These are phyloP conservation scores for Amanita thiersii DNA, from an alignment of 768 basidiomycete species.

Conservation along the genomic window DNA sequence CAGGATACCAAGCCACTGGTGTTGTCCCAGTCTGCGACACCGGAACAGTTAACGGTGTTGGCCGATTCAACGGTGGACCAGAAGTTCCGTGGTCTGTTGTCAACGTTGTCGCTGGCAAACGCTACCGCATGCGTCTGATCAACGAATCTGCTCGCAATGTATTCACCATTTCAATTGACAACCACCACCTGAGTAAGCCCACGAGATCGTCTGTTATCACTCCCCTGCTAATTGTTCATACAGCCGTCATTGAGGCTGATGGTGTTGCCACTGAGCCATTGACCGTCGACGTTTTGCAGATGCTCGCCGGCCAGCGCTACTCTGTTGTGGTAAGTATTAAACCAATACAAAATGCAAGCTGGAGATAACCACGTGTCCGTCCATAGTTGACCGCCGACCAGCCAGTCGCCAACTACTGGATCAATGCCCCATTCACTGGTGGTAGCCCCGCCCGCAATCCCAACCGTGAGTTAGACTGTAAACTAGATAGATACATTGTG, in stretches of 20 bases:
- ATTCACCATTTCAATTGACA: constrained; percentile 23
- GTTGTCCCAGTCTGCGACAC: no score
- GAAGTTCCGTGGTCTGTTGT: constrained; percentile 27
- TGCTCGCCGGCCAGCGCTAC: constrained; percentile 40
- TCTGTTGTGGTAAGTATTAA: constrained; percentile 19
- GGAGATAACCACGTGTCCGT: neutral
- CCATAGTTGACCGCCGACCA: constrained; percentile 26
- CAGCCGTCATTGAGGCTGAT: constrained; percentile 27
- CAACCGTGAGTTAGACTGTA: no score
- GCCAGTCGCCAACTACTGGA: constrained; percentile 33
- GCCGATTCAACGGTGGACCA: constrained; percentile 31
- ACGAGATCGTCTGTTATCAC: neutral
- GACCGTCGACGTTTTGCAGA: constrained; percentile 24
- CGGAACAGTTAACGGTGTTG: constrained; percentile 39
- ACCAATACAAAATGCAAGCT: neutral
- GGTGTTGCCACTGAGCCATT: constrained; percentile 18
- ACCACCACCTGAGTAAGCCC: constrained; percentile 10
- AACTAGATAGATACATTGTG: no score
- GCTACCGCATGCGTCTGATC: constrained; percentile 45
- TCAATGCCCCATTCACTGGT: no score
- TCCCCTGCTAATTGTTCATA: no score
- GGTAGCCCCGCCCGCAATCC: no score
- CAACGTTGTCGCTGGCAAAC: constrained; percentile 24
- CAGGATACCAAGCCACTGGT: no score
- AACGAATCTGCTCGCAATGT: constrained; percentile 32